Conservation (phyloP, 306 rosid genomes). For the Vigna unguiculata region DNA sequence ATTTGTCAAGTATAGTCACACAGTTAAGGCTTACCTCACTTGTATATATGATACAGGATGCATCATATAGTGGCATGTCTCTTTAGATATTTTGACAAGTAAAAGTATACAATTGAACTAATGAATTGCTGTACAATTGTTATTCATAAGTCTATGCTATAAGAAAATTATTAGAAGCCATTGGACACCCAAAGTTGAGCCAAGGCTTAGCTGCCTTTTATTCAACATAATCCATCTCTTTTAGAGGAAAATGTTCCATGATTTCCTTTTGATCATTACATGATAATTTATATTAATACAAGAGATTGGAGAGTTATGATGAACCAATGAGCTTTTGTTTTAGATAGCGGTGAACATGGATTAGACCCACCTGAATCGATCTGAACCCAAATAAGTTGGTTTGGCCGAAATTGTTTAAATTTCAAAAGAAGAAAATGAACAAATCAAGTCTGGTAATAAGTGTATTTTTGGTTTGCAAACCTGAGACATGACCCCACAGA, state of each 20-base stretch:
- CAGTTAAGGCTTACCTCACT: slow-evolving; percentile 19
- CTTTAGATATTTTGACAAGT: slow-evolving; percentile 11
- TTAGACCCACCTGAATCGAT: background rate
- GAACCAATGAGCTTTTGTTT: background rate
- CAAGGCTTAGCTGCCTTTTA: background rate
- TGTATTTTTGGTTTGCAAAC: background rate
- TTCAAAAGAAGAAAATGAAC: background rate
- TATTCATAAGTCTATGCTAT: background rate
- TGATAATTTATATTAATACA: slow-evolving; percentile 7
- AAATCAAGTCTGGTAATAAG: background rate
- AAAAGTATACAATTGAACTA: background rate
- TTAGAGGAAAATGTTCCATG: background rate
- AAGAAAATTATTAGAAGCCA: background rate
- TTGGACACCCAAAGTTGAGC: background rate
- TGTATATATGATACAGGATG: slow-evolving; percentile 26
- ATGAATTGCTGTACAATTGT: slow-evolving; percentile 8
- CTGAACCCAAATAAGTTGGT: background rate
- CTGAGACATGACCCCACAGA: background rate
- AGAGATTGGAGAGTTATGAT: slow-evolving; percentile 16
- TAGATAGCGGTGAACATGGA: background rate
- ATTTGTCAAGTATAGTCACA: slow-evolving; percentile 26
- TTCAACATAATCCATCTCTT: background rate
- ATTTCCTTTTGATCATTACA: slow-evolving; percentile 7
- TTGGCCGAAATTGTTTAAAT: background rate
- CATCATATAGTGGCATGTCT: background rate